These are phyloP conservation scores for Alternaria consortialis DNA, from an alignment of 2,329 filamentous ascomycete genomes.

Conservation along the genomic window DNA sequence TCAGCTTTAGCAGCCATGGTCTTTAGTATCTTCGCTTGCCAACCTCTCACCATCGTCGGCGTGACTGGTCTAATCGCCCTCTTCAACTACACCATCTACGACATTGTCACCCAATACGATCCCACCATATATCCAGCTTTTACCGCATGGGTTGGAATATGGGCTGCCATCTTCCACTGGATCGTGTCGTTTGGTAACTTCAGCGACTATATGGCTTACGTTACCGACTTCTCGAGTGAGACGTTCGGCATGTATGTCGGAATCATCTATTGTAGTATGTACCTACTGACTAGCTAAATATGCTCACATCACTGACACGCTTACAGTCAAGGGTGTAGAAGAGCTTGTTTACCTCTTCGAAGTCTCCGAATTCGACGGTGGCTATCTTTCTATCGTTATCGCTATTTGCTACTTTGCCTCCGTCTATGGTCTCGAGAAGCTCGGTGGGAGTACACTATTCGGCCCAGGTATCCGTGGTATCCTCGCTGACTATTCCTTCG, in stretches of 20 bases:
- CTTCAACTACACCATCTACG: conserved; percentile 69
- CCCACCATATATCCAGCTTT: conserved; percentile 62
- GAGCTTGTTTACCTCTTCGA: conserved; percentile 63
- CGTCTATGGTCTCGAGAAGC: conserved; percentile 60
- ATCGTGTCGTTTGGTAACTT: conserved; percentile 61
- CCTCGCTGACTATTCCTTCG: conserved; percentile 62
- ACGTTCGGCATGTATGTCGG: conserved; percentile 65
- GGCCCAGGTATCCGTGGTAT: conserved; percentile 57
- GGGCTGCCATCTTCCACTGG: conserved; percentile 67
- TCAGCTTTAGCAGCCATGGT: conserved; percentile 65
- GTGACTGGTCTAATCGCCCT: conserved; percentile 61
- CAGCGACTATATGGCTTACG: conserved; percentile 67
- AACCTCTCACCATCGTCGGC: conserved; percentile 66
- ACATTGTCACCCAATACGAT: conserved; percentile 62
- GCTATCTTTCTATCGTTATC: conserved; percentile 61
- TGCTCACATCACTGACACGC: neutral
- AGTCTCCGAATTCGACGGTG: conserved; percentile 52
- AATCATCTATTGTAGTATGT: conserved; percentile 63
- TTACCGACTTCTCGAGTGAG: conserved; percentile 65
- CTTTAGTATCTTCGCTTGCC: conserved; percentile 62
- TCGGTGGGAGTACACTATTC: conserved; percentile 58
- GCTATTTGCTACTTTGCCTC: conserved; percentile 63
- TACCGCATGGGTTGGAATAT: conserved; percentile 66
- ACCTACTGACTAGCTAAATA: neutral
- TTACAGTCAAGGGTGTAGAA: conserved; percentile 64